These are phyloP conservation scores for Pyrenophora tritici-repentis DNA, from an alignment of 2,329 filamentous ascomycete species.

Conservation along the genomic window DNA sequence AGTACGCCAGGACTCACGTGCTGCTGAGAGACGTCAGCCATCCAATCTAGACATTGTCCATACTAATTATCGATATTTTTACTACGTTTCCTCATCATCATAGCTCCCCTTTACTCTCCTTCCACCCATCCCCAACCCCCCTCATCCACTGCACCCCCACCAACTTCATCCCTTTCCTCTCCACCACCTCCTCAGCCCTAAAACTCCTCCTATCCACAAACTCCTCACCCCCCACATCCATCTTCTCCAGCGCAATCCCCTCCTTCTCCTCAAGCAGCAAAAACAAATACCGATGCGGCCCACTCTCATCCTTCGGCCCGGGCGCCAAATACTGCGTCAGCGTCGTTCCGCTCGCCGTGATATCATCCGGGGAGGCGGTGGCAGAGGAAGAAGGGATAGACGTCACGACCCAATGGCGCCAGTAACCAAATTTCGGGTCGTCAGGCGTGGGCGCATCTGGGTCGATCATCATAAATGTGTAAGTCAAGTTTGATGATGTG, in stretches of 20 bases:
- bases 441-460: constrained; percentile 62
- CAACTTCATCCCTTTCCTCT: constrained; percentile 34
- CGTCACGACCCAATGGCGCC: constrained; percentile 59
- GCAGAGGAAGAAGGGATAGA: constrained; percentile 15
- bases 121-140: constrained; percentile 47
- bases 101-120: constrained; percentile 20
- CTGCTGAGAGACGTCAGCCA: too few species aligned
- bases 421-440: constrained; percentile 61
- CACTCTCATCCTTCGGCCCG: constrained; percentile 43
- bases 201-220: constrained; percentile 44
- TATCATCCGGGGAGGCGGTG: neutral
- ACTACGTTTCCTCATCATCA: neutral
- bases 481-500: constrained; percentile 31
- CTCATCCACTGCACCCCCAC: constrained; percentile 46
- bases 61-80: too few species aligned
- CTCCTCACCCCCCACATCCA: constrained; percentile 43
- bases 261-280: constrained; percentile 38
- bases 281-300: constrained; percentile 44
- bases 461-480: constrained; percentile 58
- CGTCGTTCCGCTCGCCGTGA: constrained; percentile 22
- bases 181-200: constrained; percentile 28
- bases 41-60: too few species aligned
- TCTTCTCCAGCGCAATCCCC: constrained; percentile 25
- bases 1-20: too few species aligned
- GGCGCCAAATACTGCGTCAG: constrained; percentile 42